phyloP scores from a whole-genome alignment of 2,329 filamentous ascomycete species.

The Colletotrichum sp. region DNA sequence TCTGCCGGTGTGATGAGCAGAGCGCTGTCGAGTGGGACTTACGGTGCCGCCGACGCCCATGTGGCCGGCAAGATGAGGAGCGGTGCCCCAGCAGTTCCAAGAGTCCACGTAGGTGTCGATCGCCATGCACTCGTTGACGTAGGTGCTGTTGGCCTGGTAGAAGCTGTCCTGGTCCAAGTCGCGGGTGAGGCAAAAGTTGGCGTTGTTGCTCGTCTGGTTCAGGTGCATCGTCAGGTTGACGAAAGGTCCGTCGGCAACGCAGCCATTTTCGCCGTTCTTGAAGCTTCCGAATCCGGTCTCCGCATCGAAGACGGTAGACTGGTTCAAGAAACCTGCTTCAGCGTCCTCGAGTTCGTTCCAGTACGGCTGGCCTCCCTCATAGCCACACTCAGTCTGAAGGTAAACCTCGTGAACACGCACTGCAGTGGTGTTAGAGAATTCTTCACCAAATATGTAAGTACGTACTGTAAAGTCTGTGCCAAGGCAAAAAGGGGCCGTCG shows the following conservation, averaged over 20 bases:
- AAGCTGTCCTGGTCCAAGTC: neutral
- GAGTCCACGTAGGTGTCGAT: neutral
- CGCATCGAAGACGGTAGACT: neutral
- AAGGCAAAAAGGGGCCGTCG: neutral
- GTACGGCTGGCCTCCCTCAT: conserved; percentile 29
- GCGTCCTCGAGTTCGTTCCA: conserved; percentile 4
- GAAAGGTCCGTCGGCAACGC: conserved; percentile 9
- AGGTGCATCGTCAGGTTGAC: conserved; percentile 11
- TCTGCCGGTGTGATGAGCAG: neutral
- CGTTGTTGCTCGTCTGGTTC: neutral
- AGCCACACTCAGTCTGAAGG: conserved; percentile 30
- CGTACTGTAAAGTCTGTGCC: neutral
- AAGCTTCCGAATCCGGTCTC: conserved; percentile 4
- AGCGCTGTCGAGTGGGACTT: neutral
- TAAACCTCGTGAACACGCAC: conserved; percentile 30
- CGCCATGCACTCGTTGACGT: conserved; percentile 2
- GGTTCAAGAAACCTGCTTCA: neutral
- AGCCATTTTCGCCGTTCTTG: neutral
- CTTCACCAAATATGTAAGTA: neutral
- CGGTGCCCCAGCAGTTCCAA: neutral
- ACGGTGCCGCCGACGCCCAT: conserved; percentile 13
- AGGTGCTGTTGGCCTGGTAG: neutral
- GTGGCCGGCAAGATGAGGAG: conserved; percentile 7
- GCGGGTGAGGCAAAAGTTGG: neutral
- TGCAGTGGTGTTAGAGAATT: neutral